Evolutionary conservation across 208 protist species (phyloP).

Genomic region (Acanthamoeba culbertsoni): DNA sequence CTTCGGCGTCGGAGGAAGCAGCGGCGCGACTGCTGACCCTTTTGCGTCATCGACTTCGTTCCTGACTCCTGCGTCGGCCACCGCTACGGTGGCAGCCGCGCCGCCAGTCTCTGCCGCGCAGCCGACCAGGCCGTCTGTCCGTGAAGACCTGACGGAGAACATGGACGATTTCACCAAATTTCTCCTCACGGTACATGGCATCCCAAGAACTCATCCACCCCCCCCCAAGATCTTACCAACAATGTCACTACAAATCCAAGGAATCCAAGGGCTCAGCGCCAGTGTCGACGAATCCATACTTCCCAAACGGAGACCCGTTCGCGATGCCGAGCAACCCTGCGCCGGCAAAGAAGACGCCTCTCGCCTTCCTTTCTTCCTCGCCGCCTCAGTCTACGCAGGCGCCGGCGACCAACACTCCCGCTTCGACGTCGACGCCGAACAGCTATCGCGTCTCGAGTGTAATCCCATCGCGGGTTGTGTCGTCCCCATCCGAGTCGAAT

Average conservation of each 20-base stretch:
- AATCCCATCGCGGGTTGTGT: background rate
- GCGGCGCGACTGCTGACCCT: background rate
- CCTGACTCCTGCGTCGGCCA: background rate
- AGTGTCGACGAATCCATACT: background rate
- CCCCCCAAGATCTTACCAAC: background rate
- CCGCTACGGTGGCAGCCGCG: background rate
- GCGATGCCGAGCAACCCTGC: background rate
- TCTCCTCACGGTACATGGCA: background rate
- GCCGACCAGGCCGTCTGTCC: background rate
- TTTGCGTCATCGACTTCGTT: slow-evolving; percentile 1
- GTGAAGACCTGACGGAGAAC: background rate
- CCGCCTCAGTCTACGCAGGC: background rate
- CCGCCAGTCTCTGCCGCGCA: background rate
- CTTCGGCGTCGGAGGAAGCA: background rate
- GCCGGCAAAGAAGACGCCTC: background rate
- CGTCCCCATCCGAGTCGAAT: background rate
- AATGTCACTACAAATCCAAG: background rate
- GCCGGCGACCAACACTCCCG: background rate
- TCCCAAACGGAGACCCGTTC: background rate
- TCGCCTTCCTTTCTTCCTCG: background rate
- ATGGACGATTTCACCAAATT: slow-evolving; percentile 17
- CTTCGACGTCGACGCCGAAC: background rate
- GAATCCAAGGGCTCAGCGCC: background rate
- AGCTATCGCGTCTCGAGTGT: background rate
- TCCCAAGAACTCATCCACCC: too few species aligned